phyloP scores from a whole-genome alignment of 352 stramenopile genomes.

The Phytopythium montanum region DNA sequence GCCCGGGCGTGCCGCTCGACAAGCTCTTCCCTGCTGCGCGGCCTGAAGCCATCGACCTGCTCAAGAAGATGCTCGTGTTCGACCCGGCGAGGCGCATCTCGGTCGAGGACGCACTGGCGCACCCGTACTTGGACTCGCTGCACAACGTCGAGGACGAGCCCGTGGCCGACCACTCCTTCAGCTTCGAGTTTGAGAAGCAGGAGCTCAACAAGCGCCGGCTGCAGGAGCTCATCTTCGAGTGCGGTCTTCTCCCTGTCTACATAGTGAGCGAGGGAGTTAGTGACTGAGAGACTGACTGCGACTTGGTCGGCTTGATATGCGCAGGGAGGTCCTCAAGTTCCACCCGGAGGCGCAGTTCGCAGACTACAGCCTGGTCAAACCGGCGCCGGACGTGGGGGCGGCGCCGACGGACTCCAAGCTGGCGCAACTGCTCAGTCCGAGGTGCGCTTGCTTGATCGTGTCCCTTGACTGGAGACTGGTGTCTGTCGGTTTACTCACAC shows the following conservation, averaged over 20 bases:
- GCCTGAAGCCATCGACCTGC: slow-evolving; percentile 70
- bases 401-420: slow-evolving; percentile 24
- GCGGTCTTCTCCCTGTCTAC: neutral
- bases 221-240: slow-evolving; percentile 89
- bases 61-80: slow-evolving; percentile 88
- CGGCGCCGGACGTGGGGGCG: neutral
- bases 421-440: slow-evolving; percentile 51
- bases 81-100: slow-evolving; percentile 89
- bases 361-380: slow-evolving; percentile 2
- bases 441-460: slow-evolving; percentile 3
- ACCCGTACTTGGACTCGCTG: slow-evolving; percentile 89
- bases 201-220: slow-evolving; percentile 75
- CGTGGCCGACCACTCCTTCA: slow-evolving; percentile 65
- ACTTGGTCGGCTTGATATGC: neutral
- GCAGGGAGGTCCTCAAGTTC: slow-evolving; percentile 71
- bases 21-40: slow-evolving; percentile 74
- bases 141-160: slow-evolving; percentile 94
- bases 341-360: slow-evolving; percentile 41
- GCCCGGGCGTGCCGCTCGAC: slow-evolving; percentile 60
- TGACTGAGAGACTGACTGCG: neutral
- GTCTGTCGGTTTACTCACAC: neutral
- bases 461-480: neutral
- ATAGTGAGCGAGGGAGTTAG: no score
- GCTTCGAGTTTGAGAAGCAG: slow-evolving; percentile 89
- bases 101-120: slow-evolving; percentile 89